Evolutionary conservation across 495 filamentous ascomycete genomes (phyloP), one percentile per base, ranked within the genome.

Genomic region (Geopyxis carbonaria): DNA sequence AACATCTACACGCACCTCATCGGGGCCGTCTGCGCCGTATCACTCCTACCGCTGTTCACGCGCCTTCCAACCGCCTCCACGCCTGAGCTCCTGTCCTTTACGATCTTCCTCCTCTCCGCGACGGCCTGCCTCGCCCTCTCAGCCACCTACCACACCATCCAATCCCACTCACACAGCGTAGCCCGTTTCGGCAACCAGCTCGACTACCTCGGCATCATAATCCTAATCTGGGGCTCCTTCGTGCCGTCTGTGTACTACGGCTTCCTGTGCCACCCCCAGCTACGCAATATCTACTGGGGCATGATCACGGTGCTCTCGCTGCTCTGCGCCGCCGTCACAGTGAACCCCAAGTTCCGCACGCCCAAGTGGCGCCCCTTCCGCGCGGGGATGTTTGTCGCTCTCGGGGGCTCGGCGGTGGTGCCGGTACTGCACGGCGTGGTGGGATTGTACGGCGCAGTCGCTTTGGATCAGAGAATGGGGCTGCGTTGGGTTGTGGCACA

Each of bases 1-100:
- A 95, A 95, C 59, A 87, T 93, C 53, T 93, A 85, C 60, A 73
- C 79, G 2, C 87, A 95, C 59, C 68, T 93, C 4, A 47, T 89
- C 15, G 76, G 75, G 32, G 63, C 74, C 10, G 34, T 75, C 4
- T 22, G 55, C 14, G n/a, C n/a, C n/a, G n/a, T n/a, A n/a, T n/a
- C n/a, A n/a, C 69, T 72, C 41, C 44, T 65, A 14, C 44, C 62
- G 11, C 44, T 58, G 1, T 63, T 56, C 0, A 13, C 50, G 9
- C 75, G 82, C 4, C 89, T 86, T 45, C 62, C 64, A 18, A 61
- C 69, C 2, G 79, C 79, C 0, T 66, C 69, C 4, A 40, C 57
- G 22, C 64, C 71, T 20, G 85, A 93, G 56, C 59, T 81, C 20
- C 41, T 72, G 14, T 81, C 71, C 11, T 83, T 91, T 52, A 54